phyloP scores from a whole-genome alignment of 306 rosid species.

The Cicer chorassanicum region DNA sequence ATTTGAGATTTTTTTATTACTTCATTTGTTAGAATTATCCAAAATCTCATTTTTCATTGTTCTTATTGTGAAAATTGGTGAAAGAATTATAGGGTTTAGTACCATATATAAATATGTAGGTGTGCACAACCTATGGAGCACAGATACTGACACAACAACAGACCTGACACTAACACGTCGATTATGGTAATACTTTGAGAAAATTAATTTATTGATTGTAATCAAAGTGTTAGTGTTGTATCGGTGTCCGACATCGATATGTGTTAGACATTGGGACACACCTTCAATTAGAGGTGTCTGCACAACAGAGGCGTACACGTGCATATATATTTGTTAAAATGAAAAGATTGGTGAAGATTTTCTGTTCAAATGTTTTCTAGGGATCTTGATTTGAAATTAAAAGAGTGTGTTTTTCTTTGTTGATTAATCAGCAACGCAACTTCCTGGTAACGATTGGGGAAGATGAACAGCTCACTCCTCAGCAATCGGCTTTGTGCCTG shows the following conservation, averaged over 20 bases:
- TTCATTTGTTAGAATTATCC: constrained; percentile 27
- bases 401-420: constrained; percentile 33
- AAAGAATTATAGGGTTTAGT: constrained; percentile 18
- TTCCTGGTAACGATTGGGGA: constrained; percentile 82
- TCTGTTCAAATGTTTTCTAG: constrained; percentile 16
- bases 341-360: constrained; percentile 1
- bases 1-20: constrained; percentile 9
- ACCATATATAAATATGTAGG: neutral
- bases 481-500: constrained; percentile 76
- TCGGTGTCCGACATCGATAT: no score
- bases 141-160: no score
- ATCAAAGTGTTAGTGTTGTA: no score
- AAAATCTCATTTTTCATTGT: neutral
- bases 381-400: constrained; percentile 35
- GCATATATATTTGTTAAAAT: neutral
- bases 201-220: no score
- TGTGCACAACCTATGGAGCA: no score
- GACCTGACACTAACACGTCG: no score
- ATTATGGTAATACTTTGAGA: no score
- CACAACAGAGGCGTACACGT: no score
- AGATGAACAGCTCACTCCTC: constrained; percentile 81
- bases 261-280: no score
- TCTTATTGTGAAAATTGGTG: constrained; percentile 11
- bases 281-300: no score
- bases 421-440: constrained; percentile 80